phyloP scores from a whole-genome alignment of 768 basidiomycete genomes.

The Lactarius deliciosus region DNA sequence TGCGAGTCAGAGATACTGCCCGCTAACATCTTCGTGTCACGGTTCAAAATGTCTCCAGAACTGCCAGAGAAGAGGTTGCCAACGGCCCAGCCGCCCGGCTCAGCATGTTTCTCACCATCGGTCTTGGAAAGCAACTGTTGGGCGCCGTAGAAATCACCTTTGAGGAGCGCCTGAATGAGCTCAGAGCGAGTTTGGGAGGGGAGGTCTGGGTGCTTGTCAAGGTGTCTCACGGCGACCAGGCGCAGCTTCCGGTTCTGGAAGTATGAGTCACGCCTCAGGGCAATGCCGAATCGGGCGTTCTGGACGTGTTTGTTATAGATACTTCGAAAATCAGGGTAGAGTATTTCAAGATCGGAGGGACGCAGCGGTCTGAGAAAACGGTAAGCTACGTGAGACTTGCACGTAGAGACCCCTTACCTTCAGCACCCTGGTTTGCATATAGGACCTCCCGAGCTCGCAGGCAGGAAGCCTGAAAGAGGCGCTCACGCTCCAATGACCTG shows the following conservation, averaged over 20 bases:
- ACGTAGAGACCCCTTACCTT: neutral
- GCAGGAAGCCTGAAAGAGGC: neutral
- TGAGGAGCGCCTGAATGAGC: constrained; percentile 5
- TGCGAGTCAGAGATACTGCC: constrained; percentile 2
- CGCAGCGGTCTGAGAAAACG: neutral
- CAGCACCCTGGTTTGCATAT: neutral
- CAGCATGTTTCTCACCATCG: neutral
- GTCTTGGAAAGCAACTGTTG: neutral
- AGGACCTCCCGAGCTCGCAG: neutral
- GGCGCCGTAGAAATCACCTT: constrained; percentile 18
- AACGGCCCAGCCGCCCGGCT: too few species aligned
- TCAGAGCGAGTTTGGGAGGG: neutral
- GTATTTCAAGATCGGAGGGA: constrained; percentile 11
- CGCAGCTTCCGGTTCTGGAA: constrained; percentile 13
- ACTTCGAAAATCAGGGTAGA: constrained; percentile 6
- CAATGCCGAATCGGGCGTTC: constrained; percentile 4
- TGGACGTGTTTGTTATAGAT: constrained; percentile 6
- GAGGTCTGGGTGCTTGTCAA: neutral
- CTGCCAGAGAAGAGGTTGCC: neutral
- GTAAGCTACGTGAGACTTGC: neutral
- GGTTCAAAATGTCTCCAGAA: constrained; percentile 6
- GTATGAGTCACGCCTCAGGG: neutral
- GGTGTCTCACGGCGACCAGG: constrained; percentile 7
- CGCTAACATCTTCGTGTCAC: constrained; percentile 18
- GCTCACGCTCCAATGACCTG: constrained; percentile 15